Evolutionary conservation across 2,329 filamentous ascomycete genomes (phyloP).

Genomic region (Setomelanomma holmii): DNA sequence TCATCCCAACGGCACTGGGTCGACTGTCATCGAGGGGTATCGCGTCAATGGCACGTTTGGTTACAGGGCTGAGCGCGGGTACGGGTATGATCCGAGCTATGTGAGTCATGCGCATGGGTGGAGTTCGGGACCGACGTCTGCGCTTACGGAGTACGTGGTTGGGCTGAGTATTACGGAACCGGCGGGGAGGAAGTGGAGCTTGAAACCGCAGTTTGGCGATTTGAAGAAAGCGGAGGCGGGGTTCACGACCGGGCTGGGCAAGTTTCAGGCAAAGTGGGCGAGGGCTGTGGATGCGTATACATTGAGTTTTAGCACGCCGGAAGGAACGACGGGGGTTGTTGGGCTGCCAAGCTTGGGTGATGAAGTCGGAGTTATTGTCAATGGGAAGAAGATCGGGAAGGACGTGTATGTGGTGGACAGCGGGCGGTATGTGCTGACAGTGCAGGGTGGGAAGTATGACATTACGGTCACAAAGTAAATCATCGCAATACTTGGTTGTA

Average conservation of each 20-base stretch:
- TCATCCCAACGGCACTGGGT: conserved; percentile 64
- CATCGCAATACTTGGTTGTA: too few relatives aligned
- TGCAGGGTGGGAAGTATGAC: not conserved
- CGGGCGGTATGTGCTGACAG: not conserved
- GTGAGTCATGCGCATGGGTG: conserved; percentile 54
- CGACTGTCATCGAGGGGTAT: conserved; percentile 67
- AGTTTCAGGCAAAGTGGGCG: conserved; percentile 49
- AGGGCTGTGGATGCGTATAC: conserved; percentile 17
- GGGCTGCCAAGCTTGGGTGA: conserved; percentile 1
- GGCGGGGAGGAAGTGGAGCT: conserved; percentile 51
- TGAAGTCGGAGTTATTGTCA: not conserved
- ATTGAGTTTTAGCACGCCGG: conserved; percentile 34
- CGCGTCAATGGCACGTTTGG: conserved; percentile 63
- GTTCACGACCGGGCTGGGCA: conserved; percentile 55
- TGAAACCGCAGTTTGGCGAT: conserved; percentile 53
- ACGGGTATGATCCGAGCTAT: conserved; percentile 56
- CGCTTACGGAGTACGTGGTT: conserved; percentile 52
- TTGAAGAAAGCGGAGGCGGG: conserved; percentile 53
- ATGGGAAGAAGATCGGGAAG: not conserved
- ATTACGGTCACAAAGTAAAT: not conserved
- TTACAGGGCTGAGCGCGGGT: conserved; percentile 62
- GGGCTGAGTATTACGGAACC: conserved; percentile 53
- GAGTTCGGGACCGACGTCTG: conserved; percentile 45
- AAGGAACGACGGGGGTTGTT: conserved; percentile 39
- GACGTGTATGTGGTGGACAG: not conserved